Percentiles rank a stretch among this genome's conserved stretches.
Conservation (phyloP, 2,329 filamentous ascomycete species). For the Fonsecaea erecta region DNA sequence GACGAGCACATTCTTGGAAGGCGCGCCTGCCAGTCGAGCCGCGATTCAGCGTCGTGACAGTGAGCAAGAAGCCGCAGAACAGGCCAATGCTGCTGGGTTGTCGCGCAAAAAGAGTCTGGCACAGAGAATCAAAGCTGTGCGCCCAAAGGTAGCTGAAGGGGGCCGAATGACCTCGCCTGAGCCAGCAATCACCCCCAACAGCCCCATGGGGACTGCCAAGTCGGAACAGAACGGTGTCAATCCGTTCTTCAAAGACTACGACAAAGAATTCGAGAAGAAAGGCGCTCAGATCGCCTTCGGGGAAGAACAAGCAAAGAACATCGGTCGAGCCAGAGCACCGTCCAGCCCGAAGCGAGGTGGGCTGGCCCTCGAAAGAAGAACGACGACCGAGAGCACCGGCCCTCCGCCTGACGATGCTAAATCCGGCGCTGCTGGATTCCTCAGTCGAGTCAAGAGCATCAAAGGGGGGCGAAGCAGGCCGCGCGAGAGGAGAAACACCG, state of each 20-base stretch:
- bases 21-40: slow-evolving; percentile 80
- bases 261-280: slow-evolving; percentile 68
- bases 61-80: slow-evolving; percentile 63
- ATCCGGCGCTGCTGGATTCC: slow-evolving; percentile 63
- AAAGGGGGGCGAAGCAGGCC: slow-evolving; percentile 66
- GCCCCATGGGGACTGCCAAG: slow-evolving; percentile 42
- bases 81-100: slow-evolving; percentile 59
- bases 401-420: slow-evolving; percentile 49
- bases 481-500: slow-evolving; percentile 45
- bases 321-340: slow-evolving; percentile 53
- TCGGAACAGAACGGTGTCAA: slow-evolving; percentile 61
- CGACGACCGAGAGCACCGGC: slow-evolving; percentile 60
- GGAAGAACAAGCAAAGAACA: slow-evolving; percentile 48
- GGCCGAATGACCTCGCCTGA: slow-evolving; percentile 66
- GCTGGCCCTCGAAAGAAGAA: slow-evolving; percentile 63
- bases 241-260: slow-evolving; percentile 84
- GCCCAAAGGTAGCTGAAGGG: slow-evolving; percentile 65
- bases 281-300: slow-evolving; percentile 61
- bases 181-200: slow-evolving; percentile 35
- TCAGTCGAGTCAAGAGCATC: slow-evolving; percentile 80
- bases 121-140: slow-evolving; percentile 77
- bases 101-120: slow-evolving; percentile 93
- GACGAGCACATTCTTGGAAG: slow-evolving; percentile 94
- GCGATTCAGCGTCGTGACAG: slow-evolving; percentile 77
- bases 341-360: slow-evolving; percentile 63